phyloP scores from a whole-genome alignment of 2,329 filamentous ascomycete genomes.

The Macroventuria anomochaeta region DNA sequence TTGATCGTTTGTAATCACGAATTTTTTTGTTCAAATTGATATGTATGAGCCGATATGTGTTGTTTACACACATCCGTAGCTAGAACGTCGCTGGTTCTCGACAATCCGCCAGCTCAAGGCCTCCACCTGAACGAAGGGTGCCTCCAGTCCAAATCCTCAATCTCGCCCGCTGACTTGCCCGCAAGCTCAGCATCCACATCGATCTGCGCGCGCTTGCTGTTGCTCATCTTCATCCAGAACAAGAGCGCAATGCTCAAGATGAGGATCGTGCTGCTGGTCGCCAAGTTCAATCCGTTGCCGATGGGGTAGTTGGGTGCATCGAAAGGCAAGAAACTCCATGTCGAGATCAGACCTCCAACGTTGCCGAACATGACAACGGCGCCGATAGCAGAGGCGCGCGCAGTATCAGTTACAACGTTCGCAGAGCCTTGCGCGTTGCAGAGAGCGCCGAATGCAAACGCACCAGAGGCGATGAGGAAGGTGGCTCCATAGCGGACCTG shows the following conservation, averaged over 20 bases:
- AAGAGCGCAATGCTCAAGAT: conserved; percentile 58
- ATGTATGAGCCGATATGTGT: not conserved
- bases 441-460: conserved; percentile 69
- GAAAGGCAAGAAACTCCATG: conserved; percentile 68
- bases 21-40: not conserved
- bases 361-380: conserved; percentile 76
- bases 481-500: conserved; percentile 71
- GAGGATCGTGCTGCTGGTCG: conserved; percentile 63
- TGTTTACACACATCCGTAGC: too few relatives aligned
- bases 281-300: conserved; percentile 74
- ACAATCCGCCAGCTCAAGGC: conserved; percentile 34
- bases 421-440: conserved; percentile 72
- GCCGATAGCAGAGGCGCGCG: conserved; percentile 70
- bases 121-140: conserved; percentile 71
- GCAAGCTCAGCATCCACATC: conserved; percentile 64
- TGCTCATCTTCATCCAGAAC: conserved; percentile 69
- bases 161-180: conserved; percentile 51
- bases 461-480: conserved; percentile 70
- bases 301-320: conserved; percentile 72
- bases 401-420: conserved; percentile 75
- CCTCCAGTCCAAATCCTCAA: conserved; percentile 48
- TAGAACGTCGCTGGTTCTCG: not conserved
- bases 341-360: conserved; percentile 70
- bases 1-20: too few relatives aligned
- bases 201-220: conserved; percentile 62